Evolutionary conservation across 2,329 filamentous ascomycete genomes (phyloP), one percentile per base, ranked within the genome.

Genomic region (Malbranchea zuffiana): DNA sequence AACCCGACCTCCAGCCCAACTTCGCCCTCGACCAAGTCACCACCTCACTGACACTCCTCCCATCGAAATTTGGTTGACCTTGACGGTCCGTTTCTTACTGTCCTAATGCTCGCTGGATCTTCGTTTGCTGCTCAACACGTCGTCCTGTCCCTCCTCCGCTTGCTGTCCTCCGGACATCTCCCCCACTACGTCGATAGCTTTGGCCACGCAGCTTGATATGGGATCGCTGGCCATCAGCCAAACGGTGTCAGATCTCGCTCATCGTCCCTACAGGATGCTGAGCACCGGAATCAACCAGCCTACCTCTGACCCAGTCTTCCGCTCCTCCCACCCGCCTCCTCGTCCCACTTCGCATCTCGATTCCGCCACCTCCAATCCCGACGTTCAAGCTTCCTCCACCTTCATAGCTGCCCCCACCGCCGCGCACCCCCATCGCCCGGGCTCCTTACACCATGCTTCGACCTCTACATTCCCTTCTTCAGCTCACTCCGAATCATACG

Each of bases 241-340:
- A 67, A 78, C 78, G 66, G 75, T 78, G 63, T 73, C 82, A 60
- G 78, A 84, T 63, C 69, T 78, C 50, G 70, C 74, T 51, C 73
- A 76, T 63, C 79, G 80, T 62, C 74, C 76, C 67, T 75, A 32
- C 38, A 36, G 32, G 17, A 41, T 41, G 39, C 29, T 41, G 18
- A 41, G 39, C 34, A 16, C 34, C 17, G 29, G 29, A 11, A 8
- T 41, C 7, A 37, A 33, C 39, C 32, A 37, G 23, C 21, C 29
- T 3, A 15, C 36, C 7, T 13, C 32, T 20, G 17, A 25, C 12
- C 15, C 10, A 21, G 5, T 8, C 37, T 15, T 29, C 37, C 24
- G 26, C 32, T 13, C 34, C 34, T 26, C 25, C 28, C 35, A 24
- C 7, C 38, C 21, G 13, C 7, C 35, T 24, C 10, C 35, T 3